Evolutionary conservation across 345 rosid species (phyloP).

Genomic region (Leavenworthia alabamica): DNA sequence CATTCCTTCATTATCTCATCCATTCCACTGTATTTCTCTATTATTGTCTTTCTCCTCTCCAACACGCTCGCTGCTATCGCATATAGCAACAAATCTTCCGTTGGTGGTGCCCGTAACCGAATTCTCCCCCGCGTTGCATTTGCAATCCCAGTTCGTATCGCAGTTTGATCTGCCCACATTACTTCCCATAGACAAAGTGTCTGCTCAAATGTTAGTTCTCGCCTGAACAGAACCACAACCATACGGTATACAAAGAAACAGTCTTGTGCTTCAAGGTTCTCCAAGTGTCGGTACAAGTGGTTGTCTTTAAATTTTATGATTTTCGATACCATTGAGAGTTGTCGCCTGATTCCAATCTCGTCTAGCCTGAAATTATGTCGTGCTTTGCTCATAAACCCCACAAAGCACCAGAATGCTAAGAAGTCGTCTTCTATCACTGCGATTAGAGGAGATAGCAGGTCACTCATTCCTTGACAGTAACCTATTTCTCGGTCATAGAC

Average conservation of each 20-base stretch:
- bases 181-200: slow-evolving; percentile 95
- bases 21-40: slow-evolving; percentile 86
- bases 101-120: slow-evolving; percentile 81
- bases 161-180: slow-evolving; percentile 95
- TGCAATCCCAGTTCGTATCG: slow-evolving; percentile 66
- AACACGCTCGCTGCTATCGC: slow-evolving; percentile 93
- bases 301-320: slow-evolving; percentile 77
- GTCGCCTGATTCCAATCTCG: slow-evolving; percentile 87
- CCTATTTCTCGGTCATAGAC: slow-evolving; percentile 75
- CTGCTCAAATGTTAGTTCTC: slow-evolving; percentile 78
- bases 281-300: slow-evolving; percentile 74
- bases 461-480: slow-evolving; percentile 98
- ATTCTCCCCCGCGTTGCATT: slow-evolving; percentile 81
- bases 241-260: slow-evolving; percentile 92
- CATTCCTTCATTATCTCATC: slow-evolving; percentile 95
- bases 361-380: slow-evolving; percentile 89
- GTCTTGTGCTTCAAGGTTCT: slow-evolving; percentile 86
- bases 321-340: slow-evolving; percentile 70
- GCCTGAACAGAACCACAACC: slow-evolving; percentile 87
- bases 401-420: slow-evolving; percentile 94
- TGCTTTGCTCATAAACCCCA: slow-evolving; percentile 89
- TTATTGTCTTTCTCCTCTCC: slow-evolving; percentile 84
- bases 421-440: slow-evolving; percentile 70
- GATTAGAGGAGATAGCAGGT: slow-evolving; percentile 72
- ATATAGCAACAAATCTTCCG: slow-evolving; percentile 78